Evolutionary conservation across 129 eudicot species (phyloP), one percentile per base, ranked within the genome.

Genomic region (Erigeron canadensis): DNA sequence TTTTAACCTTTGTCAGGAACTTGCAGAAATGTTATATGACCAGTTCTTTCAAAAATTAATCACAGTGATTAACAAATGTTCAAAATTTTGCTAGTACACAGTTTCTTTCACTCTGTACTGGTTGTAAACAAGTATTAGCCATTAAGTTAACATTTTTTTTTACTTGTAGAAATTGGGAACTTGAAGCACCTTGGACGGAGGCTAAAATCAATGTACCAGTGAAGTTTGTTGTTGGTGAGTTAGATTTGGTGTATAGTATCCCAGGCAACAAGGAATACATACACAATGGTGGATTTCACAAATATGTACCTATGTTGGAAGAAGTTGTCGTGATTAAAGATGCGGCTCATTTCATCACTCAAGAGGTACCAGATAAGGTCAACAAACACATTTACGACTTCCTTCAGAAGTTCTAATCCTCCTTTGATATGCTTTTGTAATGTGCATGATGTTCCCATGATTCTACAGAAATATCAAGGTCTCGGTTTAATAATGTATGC

Each of bases 151-250:
- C 6, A 67, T 65, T 34, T 15, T 2, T 39, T 71, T 46, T 42
- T 44, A 42, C 4, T 13, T 77, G 81, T 56, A 84, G 85, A 62
- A 75, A 48, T 15, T 89, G 96, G 96, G 96, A 89, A 63, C 73
- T 86, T 34, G 86, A 73, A 16, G 94, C 93, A 50, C 79, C 96
- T 2, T 89, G 96, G 96, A 82, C 84, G 0, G 74, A 84, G 5
- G 85, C 93, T 58, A 76, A 86, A 70, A 64, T 86, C 7, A 82
- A 59, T 41, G 91, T 89, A 50, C 96, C 96, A 2, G 84, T 65
- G 4, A 89, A 86, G 75, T 89, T 80, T 58, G 44, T 89, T 6
- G 80, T 84, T 13, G 94, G 96, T 10, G 88, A 89, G 4, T 10
- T 80, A 18, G 96, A 86, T 67, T 51, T 86, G 56, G 73, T 81